These are phyloP conservation scores for Digitaria exilis DNA, from an alignment of 202 grass and related monocot genomes.

Conservation along the genomic window DNA sequence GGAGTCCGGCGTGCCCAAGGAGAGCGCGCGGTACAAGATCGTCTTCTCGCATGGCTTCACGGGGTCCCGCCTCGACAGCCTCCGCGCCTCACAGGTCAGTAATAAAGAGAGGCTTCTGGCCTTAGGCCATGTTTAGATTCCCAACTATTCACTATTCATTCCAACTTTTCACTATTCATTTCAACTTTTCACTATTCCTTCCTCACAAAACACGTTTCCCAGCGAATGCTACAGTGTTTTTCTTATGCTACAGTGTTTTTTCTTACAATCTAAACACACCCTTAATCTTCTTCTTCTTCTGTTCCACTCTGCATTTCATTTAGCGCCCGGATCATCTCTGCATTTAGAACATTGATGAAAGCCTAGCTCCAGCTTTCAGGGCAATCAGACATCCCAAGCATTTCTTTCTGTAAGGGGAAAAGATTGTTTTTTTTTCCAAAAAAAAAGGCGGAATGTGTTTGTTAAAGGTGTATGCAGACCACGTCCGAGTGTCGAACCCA, in stretches of 20 bases:
- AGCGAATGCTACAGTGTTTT: too few species aligned
- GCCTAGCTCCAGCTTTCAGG: neutral
- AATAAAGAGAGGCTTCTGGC: neutral
- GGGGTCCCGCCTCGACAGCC: constrained; percentile 61
- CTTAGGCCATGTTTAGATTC: too few species aligned
- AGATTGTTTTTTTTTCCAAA: neutral
- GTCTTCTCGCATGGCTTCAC: constrained; percentile 78
- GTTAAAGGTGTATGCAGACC: neutral
- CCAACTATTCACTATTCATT: too few species aligned
- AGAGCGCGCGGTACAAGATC: constrained; percentile 56
- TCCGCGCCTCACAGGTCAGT: constrained; percentile 48
- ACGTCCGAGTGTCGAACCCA: neutral
- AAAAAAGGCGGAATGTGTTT: too few species aligned
- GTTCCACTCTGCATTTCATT: too few species aligned
- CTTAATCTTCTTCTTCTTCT: too few species aligned
- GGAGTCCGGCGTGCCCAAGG: constrained; percentile 62
- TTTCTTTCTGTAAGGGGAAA: too few species aligned
- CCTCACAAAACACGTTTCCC: too few species aligned
- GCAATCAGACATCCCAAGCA: neutral
- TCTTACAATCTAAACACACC: too few species aligned
- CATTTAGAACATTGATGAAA: neutral
- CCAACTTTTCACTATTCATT: too few species aligned
- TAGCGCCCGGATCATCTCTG: neutral
- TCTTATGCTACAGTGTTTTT: too few species aligned
- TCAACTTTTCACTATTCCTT: too few species aligned